Evolutionary conservation across 2,329 filamentous ascomycete genomes (phyloP), one percentile per base, ranked within the genome.

Genomic region (Chaetoscypha palmicola): DNA sequence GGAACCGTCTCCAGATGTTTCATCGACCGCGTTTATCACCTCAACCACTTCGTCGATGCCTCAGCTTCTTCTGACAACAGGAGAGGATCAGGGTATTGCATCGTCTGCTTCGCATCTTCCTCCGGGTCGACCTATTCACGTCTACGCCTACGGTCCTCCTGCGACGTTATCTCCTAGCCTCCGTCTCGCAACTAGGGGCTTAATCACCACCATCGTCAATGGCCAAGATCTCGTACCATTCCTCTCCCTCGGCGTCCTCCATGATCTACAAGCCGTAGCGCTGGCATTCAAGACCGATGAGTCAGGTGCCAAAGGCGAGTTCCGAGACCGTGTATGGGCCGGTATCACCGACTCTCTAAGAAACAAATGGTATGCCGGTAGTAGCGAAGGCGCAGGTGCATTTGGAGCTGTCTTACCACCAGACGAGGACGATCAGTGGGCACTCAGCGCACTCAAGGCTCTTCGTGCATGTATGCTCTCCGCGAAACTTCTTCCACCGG

Each of bases 91-190:
- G 2, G 43, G 47, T 12, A 47, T 38, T 7, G 40, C 48, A 8
- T 38, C 41, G 21, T 34, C 58, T 11, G 63, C 67, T 14, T 62
- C 78, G 23, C 72, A 69, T 14, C 70, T 89, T 0, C 85, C 85
- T 0, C 55, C 80, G 0, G 78, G 80, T 12, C 74, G 85, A 0
- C 80, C 82, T 2, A 83, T 89, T 16, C 85, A 90, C 54, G 85
- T 88, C 10, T 90, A 86, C 59, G 81, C 85, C 5, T 90, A 88
- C 59, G 85, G 85, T 0, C 80, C 84, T 1, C 83, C 84, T 0
- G 77, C 82, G 0, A 83, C 81, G 11, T 78, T 89, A 73, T 86
- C 82, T 0, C 71, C 81, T 0, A 76, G 79, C 2, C 71, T 90
- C 5, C 77, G 83, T 32, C 75, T 76, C 46, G 80, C 81, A 9